Base-by-base conservation (phyloP, 305 asterid genomes). In the Fraxinus sp. region DNA sequence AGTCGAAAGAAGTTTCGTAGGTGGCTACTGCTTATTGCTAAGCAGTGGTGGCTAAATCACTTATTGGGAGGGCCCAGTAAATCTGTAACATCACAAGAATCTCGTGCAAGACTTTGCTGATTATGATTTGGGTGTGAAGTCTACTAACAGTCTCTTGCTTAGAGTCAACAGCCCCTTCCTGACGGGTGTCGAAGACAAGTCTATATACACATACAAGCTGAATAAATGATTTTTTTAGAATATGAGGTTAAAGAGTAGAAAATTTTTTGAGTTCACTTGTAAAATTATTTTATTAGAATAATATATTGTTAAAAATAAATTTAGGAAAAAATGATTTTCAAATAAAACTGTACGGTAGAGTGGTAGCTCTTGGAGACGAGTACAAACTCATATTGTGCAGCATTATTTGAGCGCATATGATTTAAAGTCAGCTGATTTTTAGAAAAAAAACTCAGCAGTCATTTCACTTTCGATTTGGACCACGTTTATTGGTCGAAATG, bases 1-100 rank as follows among this genome's bases (percentile, higher is more conserved):
- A 35, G 86, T 77, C 33, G 85, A 66, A 16, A 80, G 97, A 94
- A 94, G 87, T 82, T 94, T 92, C 96, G 78, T 52, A 75, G 93
- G 18, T 83, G 13, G 52, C 57, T 13, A 78, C 28, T 84, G 84
- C 89, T 59, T 24, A 32, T 43, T 55, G 77, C 80, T 88, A 83
- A 26, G 81, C 66, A 82, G 87, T 78, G 91, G 89, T 89, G 93
- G 97, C 90, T 84, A 86, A 85, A 81, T 77, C 83, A 75, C 62
- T 79, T 14, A 73, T 5, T 80, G 89, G 96, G 81, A 79, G 89
- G 96, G 81, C 90, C 93, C 92, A 87, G 35, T 36, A 83, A 70
- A 83, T 14, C 78, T 86, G 86, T 86, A 84, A 86, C 88, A 79
- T 81, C 82, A 75, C 36, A 28, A 28, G 7, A 66, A n/a, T 9